Base-by-base conservation (phyloP, 2,329 filamentous ascomycete species). In the Scedosporium minutisporum region DNA sequence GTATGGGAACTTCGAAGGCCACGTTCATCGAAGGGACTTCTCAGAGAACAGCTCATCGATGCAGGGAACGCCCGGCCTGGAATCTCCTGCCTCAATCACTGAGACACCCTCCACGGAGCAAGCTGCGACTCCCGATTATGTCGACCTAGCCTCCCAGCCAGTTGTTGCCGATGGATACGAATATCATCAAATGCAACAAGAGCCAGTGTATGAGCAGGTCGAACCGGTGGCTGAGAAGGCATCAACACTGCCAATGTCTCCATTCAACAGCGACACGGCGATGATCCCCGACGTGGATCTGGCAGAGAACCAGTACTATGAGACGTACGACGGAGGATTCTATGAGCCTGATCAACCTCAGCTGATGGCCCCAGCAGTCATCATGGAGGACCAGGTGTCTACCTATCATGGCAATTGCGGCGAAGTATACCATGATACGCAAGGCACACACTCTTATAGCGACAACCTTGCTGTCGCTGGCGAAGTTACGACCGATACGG, bases 401-500 rank as follows among this genome's bases (percentile, higher is more conserved):
- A 9, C 21, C 7, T 55, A 55, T 27, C 18, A 55, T 14, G 12
- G 16, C 5, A 6, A 29, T 14, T 23, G 29, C n/a, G 3, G 18
- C 6, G 51, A 33, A 6, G 12, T 23, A 16, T 33, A 51, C 59
- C 27, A 16, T 16, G 44, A 29, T 1, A 25, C 42, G 6, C 23
- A 4, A 3, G 21, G 16, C 12, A 4, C 44, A 9, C 25, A 61
- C 7, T 4, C 9, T 14, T 46, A 41, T 27, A 21, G 12, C 6
- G 42, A 51, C 42, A 61, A 29, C 23, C 44, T 53, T 10, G 18
- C 29, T 10, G 27, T 16, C 3, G n/a, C 27, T n/a, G 29, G 46
- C 16, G 60, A 57, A 9, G 41, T 14, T 25, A 38, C 41, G 21
- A 62, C 61, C 6, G 61, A 62, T n/a, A 58, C 44, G 21, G 61